Base-by-base conservation (phyloP, 768 basidiomycete species). In the Suillus tomentosus region DNA sequence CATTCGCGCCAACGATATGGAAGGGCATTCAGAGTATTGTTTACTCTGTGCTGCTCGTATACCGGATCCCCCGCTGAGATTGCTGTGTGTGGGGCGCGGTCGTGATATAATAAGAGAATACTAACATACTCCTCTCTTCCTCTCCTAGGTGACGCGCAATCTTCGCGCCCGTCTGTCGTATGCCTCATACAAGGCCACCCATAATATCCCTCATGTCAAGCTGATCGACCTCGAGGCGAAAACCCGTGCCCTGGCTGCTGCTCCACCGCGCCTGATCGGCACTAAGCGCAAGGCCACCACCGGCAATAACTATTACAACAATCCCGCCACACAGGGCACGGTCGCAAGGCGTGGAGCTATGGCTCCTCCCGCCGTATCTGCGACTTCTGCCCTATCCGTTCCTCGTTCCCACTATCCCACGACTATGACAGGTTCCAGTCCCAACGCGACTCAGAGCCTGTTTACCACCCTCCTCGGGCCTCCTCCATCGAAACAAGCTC, bases 111-210 rank as follows among this genome's bases (percentile, higher is more conserved):
- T 42, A 53, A 39, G 27, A 56, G 17, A 22, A 55, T 39, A 5
- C 77, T 76, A 27, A 76, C 68, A 11, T 58, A 67, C 68, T 75
- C 70, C 67, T 78, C 71, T 72, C 66, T 72, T 72, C 45, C 65
- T 63, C 58, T 57, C 65, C 64, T 79, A 94, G 92, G 86, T 94
- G 39, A 91, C 91, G 71, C 90, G 90, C 73, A 87, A 85, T 61
- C 83, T 95, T 63, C 87, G 93, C 66, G 84, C 92, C 69, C 88
- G 92, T 68, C 84, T 95, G 60, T 85, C 90, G 0, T 92, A 92
- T 76, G 92, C 92, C 27, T 88, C 89, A 2, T 93, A 90, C 83
- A 94, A 94, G 78, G 91, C 92, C 5, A 82, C 83, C 15, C 85
- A 92, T 75, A 90, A 92, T 73, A 77, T 91, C 62, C 79, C 88